phyloP scores from a whole-genome alignment of 2,329 filamentous ascomycete species.

The Tolypocladium cylindrosporum region DNA sequence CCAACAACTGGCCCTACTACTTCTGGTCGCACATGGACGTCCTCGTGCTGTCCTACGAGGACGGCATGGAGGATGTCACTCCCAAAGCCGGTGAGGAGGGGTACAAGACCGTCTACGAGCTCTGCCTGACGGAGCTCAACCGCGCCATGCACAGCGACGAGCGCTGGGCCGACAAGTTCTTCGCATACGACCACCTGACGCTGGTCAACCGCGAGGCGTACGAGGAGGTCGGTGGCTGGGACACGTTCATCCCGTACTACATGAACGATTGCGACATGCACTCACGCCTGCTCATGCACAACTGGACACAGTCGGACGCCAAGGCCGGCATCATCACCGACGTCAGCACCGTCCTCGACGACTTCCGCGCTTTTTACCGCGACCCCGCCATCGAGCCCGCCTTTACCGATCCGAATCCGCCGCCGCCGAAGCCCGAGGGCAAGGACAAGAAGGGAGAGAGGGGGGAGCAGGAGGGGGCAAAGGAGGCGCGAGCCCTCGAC shows the following conservation, averaged over 20 bases:
- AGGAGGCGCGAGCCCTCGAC: not conserved
- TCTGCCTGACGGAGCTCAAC: conserved; percentile 25
- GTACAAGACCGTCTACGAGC: conserved; percentile 31
- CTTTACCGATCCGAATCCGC: conserved; percentile 27
- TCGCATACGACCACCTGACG: conserved; percentile 47
- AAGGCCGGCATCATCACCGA: conserved; percentile 33
- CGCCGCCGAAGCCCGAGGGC: conserved; percentile 11
- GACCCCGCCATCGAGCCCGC: conserved; percentile 24
- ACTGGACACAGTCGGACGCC: conserved; percentile 28
- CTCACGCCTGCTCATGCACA: conserved; percentile 33
- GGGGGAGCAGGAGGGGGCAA: not conserved
- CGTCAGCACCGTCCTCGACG: conserved; percentile 32
- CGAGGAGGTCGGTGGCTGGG: conserved; percentile 43
- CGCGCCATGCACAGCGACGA: conserved; percentile 18
- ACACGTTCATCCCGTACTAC: conserved; percentile 48
- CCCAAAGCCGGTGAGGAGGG: conserved; percentile 20
- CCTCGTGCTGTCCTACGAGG: conserved; percentile 29
- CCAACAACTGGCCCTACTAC: conserved; percentile 35
- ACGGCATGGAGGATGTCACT: conserved; percentile 22
- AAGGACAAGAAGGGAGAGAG: conserved; percentile 1
- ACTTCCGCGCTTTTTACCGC: conserved; percentile 35
- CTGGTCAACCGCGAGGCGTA: conserved; percentile 44
- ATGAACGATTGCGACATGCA: conserved; percentile 48
- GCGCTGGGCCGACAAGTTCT: conserved; percentile 43
- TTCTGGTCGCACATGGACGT: conserved; percentile 51